Conservation (phyloP, 208 protist genomes). For the Herpetomonas samuelpessoai region DNA sequence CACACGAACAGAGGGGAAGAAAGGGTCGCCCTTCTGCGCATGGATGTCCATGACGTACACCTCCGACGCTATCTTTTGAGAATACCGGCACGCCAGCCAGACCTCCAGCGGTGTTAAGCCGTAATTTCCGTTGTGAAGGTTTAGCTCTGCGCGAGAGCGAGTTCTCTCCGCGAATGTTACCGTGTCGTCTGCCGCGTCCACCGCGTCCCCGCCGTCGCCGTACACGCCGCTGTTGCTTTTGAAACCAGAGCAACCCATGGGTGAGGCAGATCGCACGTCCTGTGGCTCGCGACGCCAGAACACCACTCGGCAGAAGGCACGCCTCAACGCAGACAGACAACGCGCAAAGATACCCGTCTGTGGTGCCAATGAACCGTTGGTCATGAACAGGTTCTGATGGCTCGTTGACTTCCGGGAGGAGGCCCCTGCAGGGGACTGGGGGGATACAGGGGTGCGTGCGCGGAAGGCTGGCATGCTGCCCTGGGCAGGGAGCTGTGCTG, state of each 20-base stretch:
- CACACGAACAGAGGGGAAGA: slow-evolving; percentile 53
- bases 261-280: background rate
- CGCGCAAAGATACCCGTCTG: no score
- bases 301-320: no score
- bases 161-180: slow-evolving; percentile 31
- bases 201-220: background rate
- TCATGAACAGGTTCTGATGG: no score
- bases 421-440: no score
- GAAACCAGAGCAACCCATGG: background rate
- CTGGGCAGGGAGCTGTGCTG: no score
- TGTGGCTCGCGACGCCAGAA: no score
- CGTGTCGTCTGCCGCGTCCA: slow-evolving; percentile 4
- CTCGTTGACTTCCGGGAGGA: no score
- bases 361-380: no score
- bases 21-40: slow-evolving; percentile 51
- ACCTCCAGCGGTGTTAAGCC: slow-evolving; percentile 73
- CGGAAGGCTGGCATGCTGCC: no score
- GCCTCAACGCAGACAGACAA: no score
- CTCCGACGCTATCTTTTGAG: slow-evolving; percentile 51
- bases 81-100: slow-evolving; percentile 70
- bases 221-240: background rate
- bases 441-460: no score
- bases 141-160: slow-evolving; percentile 22
- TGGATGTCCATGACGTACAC: slow-evolving; percentile 81
- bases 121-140: slow-evolving; percentile 46